phyloP scores from a whole-genome alignment of 139 green algal species.

The Picochlorum costavermella region DNA sequence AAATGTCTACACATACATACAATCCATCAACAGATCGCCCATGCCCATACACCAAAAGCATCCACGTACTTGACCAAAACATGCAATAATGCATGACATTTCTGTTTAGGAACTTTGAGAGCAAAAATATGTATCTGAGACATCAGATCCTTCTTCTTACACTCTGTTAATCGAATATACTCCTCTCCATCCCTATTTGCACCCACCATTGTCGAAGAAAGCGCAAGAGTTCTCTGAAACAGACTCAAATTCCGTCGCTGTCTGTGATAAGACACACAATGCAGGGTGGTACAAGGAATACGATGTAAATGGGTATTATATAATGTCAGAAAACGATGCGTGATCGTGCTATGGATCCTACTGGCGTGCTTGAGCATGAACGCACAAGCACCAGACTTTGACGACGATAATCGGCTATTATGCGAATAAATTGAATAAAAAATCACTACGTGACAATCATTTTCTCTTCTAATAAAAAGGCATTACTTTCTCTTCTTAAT shows the following conservation, averaged over 20 bases:
- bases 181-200: background rate
- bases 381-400: too few relatives aligned
- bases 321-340: too few relatives aligned
- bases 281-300: too few relatives aligned
- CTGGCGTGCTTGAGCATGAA: too few relatives aligned
- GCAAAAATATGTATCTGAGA: background rate
- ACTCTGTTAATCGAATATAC: background rate
- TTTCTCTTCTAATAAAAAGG: background rate
- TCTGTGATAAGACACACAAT: too few relatives aligned
- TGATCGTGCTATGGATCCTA: too few relatives aligned
- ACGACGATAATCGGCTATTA: too few relatives aligned
- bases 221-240: too few relatives aligned
- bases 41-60: background rate
- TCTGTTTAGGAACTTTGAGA: background rate
- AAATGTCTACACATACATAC: background rate
- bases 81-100: background rate
- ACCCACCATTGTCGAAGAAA: too few relatives aligned
- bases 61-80: background rate
- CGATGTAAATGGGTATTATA: too few relatives aligned
- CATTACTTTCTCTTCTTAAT: slow-evolving; percentile 30
- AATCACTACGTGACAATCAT: background rate
- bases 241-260: too few relatives aligned
- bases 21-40: background rate
- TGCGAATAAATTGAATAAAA: too few relatives aligned
- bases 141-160: background rate